A percentile compares a stretch with the other conserved stretches of the same genome.
These are phyloP conservation scores for Lathyrus aphaca DNA, from an alignment of 306 rosid species.

Conservation along the genomic window DNA sequence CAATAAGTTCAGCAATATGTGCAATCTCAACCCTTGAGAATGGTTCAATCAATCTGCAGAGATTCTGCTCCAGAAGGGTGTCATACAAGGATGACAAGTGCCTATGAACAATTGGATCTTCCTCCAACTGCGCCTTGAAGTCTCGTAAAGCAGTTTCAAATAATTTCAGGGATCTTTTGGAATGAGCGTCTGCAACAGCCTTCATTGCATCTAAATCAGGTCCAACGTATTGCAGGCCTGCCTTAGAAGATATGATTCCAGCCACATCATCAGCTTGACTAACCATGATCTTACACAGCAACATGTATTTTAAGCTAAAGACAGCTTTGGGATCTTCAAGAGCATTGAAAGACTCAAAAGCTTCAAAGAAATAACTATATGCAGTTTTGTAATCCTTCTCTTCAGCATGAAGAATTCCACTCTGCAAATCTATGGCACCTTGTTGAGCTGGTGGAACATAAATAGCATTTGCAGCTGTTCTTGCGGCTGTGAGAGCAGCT, in stretches of 20 bases:
- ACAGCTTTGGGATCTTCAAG: conserved; percentile 93
- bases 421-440: conserved; percentile 90
- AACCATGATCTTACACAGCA: conserved; percentile 90
- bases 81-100: conserved; percentile 89
- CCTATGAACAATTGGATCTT: conserved; percentile 94
- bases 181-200: conserved; percentile 94
- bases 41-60: conserved; percentile 94
- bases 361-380: conserved; percentile 93
- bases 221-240: conserved; percentile 86
- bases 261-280: conserved; percentile 91
- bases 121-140: conserved; percentile 86
- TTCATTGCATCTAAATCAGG: conserved; percentile 97
- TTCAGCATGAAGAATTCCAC: conserved; percentile 96
- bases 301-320: conserved; percentile 91
- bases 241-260: conserved; percentile 87
- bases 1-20: conserved; percentile 84
- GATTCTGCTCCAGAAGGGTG: conserved; percentile 89
- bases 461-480: conserved; percentile 95
- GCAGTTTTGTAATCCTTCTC: conserved; percentile 94
- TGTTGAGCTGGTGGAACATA: conserved; percentile 97
- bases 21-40: conserved; percentile 94
- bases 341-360: conserved; percentile 92
- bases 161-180: conserved; percentile 84
- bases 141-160: conserved; percentile 80
- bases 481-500: conserved; percentile 94